Conservation (phyloP, 176 grass and related monocot genomes). For the Triticum dicoccoides region DNA sequence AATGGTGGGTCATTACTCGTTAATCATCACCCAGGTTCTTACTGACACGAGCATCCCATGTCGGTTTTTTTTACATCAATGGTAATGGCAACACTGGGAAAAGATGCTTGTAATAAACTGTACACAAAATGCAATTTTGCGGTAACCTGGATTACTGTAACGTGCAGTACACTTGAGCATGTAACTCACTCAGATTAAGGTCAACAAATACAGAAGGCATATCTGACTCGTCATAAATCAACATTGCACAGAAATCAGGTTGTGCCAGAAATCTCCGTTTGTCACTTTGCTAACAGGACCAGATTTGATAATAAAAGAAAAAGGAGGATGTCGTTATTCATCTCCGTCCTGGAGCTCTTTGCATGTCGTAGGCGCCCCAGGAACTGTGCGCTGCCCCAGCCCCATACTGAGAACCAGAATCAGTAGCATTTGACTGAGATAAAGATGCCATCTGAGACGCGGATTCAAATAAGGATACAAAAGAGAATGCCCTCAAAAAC, state of each 20-base stretch:
- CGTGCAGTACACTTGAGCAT: not conserved
- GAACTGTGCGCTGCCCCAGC: conserved; percentile 35
- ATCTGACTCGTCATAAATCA: conserved; percentile 1
- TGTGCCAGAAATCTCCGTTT: conserved; percentile 13
- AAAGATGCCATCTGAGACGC: conserved; percentile 15
- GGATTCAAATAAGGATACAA: not conserved
- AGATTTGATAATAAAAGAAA: not conserved
- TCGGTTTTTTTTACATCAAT: too few species aligned
- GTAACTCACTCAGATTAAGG: not conserved
- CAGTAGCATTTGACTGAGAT: conserved; percentile 46
- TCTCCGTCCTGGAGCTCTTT: conserved; percentile 51
- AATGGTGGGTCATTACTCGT: too few species aligned
- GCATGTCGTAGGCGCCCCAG: conserved; percentile 56
- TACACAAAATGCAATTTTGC: not conserved
- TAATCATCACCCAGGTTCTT: too few species aligned
- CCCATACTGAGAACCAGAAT: conserved; percentile 51
- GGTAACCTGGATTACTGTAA: not conserved
- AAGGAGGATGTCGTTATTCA: conserved; percentile 4
- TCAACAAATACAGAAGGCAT: not conserved
- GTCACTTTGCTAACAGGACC: not conserved
- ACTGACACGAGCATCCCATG: too few species aligned
- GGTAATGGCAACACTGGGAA: not conserved
- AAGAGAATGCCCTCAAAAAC: conserved; percentile 10
- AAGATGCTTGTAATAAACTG: not conserved
- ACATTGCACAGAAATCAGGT: not conserved